Evolutionary conservation across 2,329 filamentous ascomycete species (phyloP).

Genomic region (Thelonectria olida): DNA sequence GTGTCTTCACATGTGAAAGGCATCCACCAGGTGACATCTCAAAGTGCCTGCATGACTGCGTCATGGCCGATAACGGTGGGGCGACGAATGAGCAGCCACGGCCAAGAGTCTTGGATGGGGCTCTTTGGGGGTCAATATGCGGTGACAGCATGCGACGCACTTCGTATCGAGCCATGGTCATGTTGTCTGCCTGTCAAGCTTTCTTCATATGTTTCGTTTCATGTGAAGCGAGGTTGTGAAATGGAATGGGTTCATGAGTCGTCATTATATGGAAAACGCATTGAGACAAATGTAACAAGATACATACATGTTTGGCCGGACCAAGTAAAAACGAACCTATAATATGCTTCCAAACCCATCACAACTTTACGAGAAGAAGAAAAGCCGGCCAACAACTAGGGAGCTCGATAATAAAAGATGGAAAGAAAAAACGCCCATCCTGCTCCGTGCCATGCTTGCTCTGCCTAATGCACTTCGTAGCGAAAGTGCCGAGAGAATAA

Average conservation of each 20-base stretch:
- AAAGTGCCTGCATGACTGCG: background rate
- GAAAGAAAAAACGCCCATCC: constrained; percentile 11
- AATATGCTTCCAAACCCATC: background rate
- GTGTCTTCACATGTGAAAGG: constrained; percentile 21
- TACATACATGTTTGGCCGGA: too few relatives aligned
- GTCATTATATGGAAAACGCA: background rate
- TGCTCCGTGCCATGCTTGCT: constrained; percentile 24
- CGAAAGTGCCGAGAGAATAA: background rate
- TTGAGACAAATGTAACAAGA: too few relatives aligned
- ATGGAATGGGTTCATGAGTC: background rate
- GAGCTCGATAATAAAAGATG: background rate
- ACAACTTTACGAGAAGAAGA: background rate
- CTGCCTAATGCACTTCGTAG: constrained; percentile 16
- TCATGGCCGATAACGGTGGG: constrained; percentile 15
- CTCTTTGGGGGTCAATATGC: background rate
- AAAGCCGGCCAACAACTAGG: background rate
- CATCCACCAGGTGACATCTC: constrained; percentile 2
- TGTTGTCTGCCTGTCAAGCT: background rate
- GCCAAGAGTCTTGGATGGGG: constrained; percentile 6
- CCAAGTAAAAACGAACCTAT: constrained; percentile 3
- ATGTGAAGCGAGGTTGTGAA: background rate
- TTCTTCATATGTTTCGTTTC: too few relatives aligned
- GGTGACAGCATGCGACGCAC: background rate
- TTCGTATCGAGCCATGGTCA: constrained; percentile 8
- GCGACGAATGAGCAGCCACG: background rate